Percentiles rank a stretch among this genome's conserved stretches.
phyloP scores from a whole-genome alignment of 2,329 filamentous ascomycete genomes.

The Endothia cerciana region DNA sequence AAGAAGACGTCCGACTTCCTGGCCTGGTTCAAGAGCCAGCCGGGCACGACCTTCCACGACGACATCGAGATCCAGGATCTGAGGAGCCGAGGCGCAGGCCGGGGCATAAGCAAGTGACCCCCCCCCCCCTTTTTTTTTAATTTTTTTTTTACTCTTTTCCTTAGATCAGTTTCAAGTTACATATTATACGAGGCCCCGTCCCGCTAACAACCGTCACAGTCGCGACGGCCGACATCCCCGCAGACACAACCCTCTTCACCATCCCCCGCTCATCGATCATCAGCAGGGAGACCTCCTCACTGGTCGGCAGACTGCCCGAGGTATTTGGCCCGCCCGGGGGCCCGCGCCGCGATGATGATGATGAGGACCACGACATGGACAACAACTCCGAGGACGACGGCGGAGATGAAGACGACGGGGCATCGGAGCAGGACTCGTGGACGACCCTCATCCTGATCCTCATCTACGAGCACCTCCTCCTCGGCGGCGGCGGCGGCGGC shows the following conservation, averaged over 20 bases:
- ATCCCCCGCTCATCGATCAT: constrained; percentile 76
- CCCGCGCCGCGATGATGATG: constrained; percentile 32
- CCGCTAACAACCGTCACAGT: constrained; percentile 51
- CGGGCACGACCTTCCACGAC: constrained; percentile 57
- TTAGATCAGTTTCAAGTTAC: too few species aligned
- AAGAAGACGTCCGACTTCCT: constrained; percentile 51
- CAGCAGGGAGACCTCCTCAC: constrained; percentile 70
- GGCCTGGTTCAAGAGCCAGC: constrained; percentile 56
- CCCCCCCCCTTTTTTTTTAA: too few species aligned
- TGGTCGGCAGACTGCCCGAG: constrained; percentile 61
- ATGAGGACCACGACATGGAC: constrained; percentile 37
- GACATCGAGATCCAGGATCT: constrained; percentile 58
- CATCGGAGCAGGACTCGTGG: constrained; percentile 54
- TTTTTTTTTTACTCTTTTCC: too few species aligned
- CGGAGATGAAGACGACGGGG: constrained; percentile 44
- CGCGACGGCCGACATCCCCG: constrained; percentile 68
- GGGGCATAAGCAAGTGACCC: constrained; percentile 55
- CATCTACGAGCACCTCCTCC: constrained; percentile 71
- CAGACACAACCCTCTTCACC: constrained; percentile 79
- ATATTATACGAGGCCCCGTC: too few species aligned
- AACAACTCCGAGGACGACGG: constrained; percentile 43
- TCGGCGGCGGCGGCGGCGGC: too few species aligned
- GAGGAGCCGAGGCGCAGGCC: constrained; percentile 53
- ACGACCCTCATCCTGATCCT: constrained; percentile 72
- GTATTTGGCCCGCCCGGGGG: constrained; percentile 47